A percentile compares a stretch with the other conserved stretches of the same genome.
phyloP scores from a whole-genome alignment of 192 early-diverging fungal genomes.

The Coemansia sp. region DNA sequence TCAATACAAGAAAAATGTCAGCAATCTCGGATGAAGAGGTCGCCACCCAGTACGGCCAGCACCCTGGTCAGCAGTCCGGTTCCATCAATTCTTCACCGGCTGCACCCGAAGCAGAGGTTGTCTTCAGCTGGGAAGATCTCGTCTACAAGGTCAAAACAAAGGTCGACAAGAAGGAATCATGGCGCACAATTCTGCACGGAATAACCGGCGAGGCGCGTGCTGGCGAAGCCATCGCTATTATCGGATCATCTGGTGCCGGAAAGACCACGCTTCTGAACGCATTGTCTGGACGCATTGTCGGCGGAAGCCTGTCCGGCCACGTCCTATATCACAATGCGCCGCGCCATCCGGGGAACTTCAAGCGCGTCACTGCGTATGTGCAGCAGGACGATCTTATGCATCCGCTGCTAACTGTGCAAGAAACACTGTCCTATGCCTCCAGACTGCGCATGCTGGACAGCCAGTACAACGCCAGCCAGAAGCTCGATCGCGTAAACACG shows the following conservation, averaged over 20 bases:
- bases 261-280: constrained; percentile 88
- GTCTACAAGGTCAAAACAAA: constrained; percentile 48
- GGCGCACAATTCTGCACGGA: constrained; percentile 60
- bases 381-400: constrained; percentile 61
- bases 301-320: constrained; percentile 57
- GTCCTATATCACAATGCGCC: constrained; percentile 59
- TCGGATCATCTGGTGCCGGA: constrained; percentile 91
- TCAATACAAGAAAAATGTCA: constrained; percentile 15
- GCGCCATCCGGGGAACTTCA: constrained; percentile 50
- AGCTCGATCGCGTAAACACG: constrained; percentile 63
- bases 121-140: constrained; percentile 44
- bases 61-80: constrained; percentile 5
- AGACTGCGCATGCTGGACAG: constrained; percentile 66
- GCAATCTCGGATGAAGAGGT: constrained; percentile 38
- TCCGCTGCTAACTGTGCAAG: constrained; percentile 71
- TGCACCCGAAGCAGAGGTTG: constrained; percentile 18
- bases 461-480: constrained; percentile 51
- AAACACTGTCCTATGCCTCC: constrained; percentile 76
- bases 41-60: constrained; percentile 27
- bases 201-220: constrained; percentile 74
- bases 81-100: neutral
- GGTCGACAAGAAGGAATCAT: constrained; percentile 14
- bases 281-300: constrained; percentile 66
- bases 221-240: constrained; percentile 80
- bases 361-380: constrained; percentile 54